Evolutionary conservation across 495 filamentous ascomycete species (phyloP), one percentile per base, ranked within the genome.

Genomic region (Neurospora pannonica): DNA sequence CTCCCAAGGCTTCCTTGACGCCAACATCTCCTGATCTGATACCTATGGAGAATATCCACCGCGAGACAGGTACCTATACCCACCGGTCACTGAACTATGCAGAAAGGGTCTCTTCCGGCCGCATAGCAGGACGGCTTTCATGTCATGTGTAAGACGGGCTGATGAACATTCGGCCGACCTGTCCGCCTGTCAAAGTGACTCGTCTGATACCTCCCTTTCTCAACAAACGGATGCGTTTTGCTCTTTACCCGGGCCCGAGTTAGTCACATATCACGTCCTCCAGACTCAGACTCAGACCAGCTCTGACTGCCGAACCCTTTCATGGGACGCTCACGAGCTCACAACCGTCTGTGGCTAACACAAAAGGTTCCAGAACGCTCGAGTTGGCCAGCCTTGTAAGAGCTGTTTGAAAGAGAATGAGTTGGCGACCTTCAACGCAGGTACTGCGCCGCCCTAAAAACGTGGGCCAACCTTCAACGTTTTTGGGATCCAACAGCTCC

Each of bases 191-290:
- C 48, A 24, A 54, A 60, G 48, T 60, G 48, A 62, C 24, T 62
- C 54, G 54, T 31, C 54, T 62, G 13, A 62, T 62, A 62, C 54
- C 1, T 62, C 13, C 9, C 15, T 62, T 3, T 8, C 54, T 31
- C 54, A 62, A 34, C 54, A 62, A 34, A 62, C 54, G 54, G 54
- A 62, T 62, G 54, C 54, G 24, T 9, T 13, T 13, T 48, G n/a
- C 8, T 48, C 46, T 48, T 48, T 48, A 48, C 46, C 46, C 21
- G 46, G 46, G 43, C 43, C 43, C n/a, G 46, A 54, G 42, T 72
- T 72, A 74, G 72, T 74, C 72, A 71, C 62, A 74, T 38, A 38
- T 70, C 62, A 54, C 67, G 42, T 62, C 43, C 19, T 72, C 17
- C 31, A 39, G 31, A 54, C 71, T 9, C 19, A 40, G 42, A 42